Evolutionary conservation across 1,284 basidiomycete genomes (phyloP), one percentile per base, ranked within the genome.

Genomic region (Ganoderma lingzhi): DNA sequence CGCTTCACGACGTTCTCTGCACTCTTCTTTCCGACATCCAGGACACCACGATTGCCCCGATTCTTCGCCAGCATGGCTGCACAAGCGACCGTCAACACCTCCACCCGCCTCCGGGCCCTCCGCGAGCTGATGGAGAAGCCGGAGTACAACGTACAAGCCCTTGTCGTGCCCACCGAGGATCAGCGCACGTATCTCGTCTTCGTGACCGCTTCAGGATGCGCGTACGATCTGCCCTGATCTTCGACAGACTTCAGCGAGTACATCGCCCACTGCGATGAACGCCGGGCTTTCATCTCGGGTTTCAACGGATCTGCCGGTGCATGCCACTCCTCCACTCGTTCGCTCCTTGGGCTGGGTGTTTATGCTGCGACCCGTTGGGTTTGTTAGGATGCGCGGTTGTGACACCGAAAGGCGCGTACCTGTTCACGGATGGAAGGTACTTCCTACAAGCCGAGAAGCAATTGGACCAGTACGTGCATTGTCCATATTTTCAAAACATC

Each of bases 371-470:
- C 68, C n/a, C 42, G n/a, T 51, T 10, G 53, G 32, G 39, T 10
- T 59, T 23, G 42, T 8, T 72, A 94, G 93, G 94, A 71, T 93
- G 88, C 75, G 97, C 95, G 17, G 82, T 97, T 61, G 85, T 98
- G 28, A 96, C 95, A 0, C 80, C 84, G 62, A 84, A 90, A 37
- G 84, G 89, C 37, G 96, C 95, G 0, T 90, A 86, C 70, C 84
- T 96, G 61, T 97, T 96, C 80, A 98, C 96, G 1, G 97, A 98
- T 82, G 97, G 97, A 1, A 85, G 97, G 58, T 99, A 99, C 81
- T 98, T 94, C 78, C 83, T 98, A 15, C 97, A 99, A 81, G 97
- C 97, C 0, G 90, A 87, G 69, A 90, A 97, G 76, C 93, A 99
- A 82, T 84, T 99, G 62, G 95, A 97, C 77, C 76, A 86, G 88